Percentiles rank a stretch among this genome's conserved stretches.
Evolutionary conservation across 1,284 basidiomycete genomes (phyloP).

Genomic region (Singerocomus rubriflavus): DNA sequence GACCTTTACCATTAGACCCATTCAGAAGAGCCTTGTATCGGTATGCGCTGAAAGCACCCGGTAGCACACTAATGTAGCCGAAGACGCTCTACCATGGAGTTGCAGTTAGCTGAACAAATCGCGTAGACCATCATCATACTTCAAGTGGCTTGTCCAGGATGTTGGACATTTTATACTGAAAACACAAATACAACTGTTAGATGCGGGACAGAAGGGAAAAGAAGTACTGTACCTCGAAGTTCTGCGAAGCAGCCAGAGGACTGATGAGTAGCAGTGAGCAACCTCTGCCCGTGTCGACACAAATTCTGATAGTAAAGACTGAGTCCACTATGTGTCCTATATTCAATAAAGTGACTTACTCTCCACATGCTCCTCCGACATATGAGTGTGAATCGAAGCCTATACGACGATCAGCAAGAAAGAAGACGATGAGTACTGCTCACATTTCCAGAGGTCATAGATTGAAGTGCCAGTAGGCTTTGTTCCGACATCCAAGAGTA

Average conservation of each 20-base stretch:
- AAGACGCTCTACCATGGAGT: conserved; percentile 66
- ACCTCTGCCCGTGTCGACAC: conserved; percentile 76
- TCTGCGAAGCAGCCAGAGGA: conserved; percentile 88
- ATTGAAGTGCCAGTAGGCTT: conserved; percentile 92
- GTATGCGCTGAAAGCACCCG: conserved; percentile 92
- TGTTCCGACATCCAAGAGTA: conserved; percentile 90
- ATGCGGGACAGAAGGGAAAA: background rate
- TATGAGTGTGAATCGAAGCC: conserved; percentile 88
- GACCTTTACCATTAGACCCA: conserved; percentile 79
- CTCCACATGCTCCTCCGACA: conserved; percentile 94
- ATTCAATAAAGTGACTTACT: conserved; percentile 47
- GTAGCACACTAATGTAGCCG: conserved; percentile 87
- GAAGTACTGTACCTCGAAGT: conserved; percentile 64
- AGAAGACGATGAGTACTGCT: conserved; percentile 16
- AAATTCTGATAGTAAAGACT: conserved; percentile 52
- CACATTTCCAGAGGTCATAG: conserved; percentile 93
- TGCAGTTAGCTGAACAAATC: background rate
- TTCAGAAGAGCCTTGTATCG: conserved; percentile 84
- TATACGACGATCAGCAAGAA: conserved; percentile 28
- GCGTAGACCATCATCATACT: conserved; percentile 34
- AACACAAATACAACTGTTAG: conserved; percentile 2
- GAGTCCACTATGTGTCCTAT: background rate
- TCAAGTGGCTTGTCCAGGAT: conserved; percentile 92
- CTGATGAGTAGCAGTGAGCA: conserved; percentile 80
- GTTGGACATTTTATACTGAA: conserved; percentile 87